Evolutionary conservation across 140 eudicot genomes (phyloP).

Genomic region (Anethum foeniculum): DNA sequence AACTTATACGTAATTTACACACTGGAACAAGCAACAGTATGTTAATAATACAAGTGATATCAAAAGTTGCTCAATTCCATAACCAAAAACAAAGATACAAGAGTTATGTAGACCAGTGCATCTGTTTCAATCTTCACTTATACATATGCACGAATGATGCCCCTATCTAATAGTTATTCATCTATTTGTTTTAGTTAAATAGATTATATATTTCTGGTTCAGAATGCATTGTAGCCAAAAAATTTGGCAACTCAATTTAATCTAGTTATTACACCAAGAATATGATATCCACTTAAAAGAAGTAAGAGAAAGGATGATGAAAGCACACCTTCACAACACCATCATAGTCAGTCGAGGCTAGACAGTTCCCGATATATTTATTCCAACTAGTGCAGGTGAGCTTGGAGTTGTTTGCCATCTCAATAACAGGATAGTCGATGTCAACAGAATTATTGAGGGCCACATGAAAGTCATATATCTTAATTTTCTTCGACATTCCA

Average conservation of each 20-base stretch:
- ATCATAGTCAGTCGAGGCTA: conserved; percentile 61
- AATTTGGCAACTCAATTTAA: neutral
- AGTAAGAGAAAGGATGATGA: neutral
- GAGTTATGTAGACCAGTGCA: neutral
- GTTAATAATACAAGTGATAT: neutral
- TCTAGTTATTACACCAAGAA: neutral
- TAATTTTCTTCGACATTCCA: conserved; percentile 58
- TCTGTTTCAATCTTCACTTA: neutral
- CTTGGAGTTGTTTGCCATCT: conserved; percentile 46
- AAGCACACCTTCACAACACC: conserved; percentile 51
- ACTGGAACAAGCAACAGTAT: neutral
- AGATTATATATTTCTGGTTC: neutral
- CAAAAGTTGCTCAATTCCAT: too few relatives aligned
- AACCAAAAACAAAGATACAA: neutral
- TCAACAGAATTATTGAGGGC: conserved; percentile 36
- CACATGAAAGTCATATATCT: conserved; percentile 39
- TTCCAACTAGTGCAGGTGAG: conserved; percentile 65
- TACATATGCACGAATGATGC: neutral
- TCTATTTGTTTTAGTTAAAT: neutral
- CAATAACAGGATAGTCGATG: conserved; percentile 48
- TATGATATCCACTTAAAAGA: neutral
- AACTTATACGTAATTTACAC: neutral
- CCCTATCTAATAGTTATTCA: too few relatives aligned
- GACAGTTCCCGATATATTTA: conserved; percentile 37
- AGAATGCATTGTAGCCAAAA: neutral